phyloP scores from a whole-genome alignment of 306 rosid genomes.

The Prunus padus region DNA sequence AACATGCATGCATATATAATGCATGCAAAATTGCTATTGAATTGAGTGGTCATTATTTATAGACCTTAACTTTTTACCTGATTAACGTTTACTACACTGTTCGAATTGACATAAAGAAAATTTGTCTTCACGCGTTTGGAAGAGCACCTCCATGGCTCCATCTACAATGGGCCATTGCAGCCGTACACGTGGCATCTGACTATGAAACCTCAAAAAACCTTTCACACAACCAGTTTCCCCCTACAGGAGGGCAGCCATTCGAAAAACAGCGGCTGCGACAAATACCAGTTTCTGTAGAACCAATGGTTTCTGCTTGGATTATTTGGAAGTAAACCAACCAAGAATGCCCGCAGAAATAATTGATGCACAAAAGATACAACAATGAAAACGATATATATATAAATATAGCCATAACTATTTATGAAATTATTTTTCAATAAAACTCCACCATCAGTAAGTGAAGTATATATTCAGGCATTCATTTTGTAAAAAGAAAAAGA shows the following conservation, averaged over 20 bases:
- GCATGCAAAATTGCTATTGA: conserved; percentile 18
- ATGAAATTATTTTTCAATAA: neutral
- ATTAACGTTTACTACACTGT: conserved; percentile 33
- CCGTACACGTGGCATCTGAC: conserved; percentile 44
- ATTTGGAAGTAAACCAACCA: neutral
- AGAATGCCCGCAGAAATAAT: neutral
- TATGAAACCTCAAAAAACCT: conserved; percentile 13
- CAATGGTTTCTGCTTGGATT: conserved; percentile 31
- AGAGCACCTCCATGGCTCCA: conserved; percentile 27
- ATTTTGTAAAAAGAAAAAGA: neutral
- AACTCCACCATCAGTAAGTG: no score
- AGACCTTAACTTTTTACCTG: conserved; percentile 25
- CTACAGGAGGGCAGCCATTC: conserved; percentile 28
- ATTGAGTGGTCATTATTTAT: neutral
- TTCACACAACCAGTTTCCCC: conserved; percentile 13
- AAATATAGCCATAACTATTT: neutral
- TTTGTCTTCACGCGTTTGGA: conserved; percentile 57
- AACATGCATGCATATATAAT: neutral
- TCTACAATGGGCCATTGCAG: neutral
- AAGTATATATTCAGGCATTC: no score
- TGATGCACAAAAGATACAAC: no score
- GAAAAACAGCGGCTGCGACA: conserved; percentile 46
- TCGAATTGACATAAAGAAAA: conserved; percentile 56
- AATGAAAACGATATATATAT: neutral
- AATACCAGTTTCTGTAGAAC: conserved; percentile 35